Evolutionary conservation across 2,329 filamentous ascomycete species (phyloP).

Genomic region (Zymoseptoria brevis): DNA sequence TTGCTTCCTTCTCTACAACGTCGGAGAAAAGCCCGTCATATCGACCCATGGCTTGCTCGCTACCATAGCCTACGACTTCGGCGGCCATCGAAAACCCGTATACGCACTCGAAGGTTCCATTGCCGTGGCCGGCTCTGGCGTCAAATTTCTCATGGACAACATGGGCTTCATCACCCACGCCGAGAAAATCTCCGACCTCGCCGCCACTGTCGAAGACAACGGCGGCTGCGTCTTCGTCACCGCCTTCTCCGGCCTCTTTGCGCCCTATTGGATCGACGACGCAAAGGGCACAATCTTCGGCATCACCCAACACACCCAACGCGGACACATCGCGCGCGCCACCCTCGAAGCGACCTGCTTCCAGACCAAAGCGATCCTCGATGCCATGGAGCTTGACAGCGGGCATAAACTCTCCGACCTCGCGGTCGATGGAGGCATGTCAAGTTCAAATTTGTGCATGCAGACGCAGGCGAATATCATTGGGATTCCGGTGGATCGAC

Average conservation of each 20-base stretch:
- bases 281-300: constrained; percentile 51
- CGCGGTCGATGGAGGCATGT: constrained; percentile 83
- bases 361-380: constrained; percentile 84
- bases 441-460: constrained; percentile 83
- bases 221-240: constrained; percentile 82
- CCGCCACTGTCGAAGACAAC: constrained; percentile 61
- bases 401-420: constrained; percentile 66
- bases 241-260: constrained; percentile 83
- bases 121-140: constrained; percentile 68
- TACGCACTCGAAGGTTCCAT: constrained; percentile 78
- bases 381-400: constrained; percentile 84
- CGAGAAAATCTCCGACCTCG: constrained; percentile 57
- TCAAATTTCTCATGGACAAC: constrained; percentile 65
- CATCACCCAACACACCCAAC: constrained; percentile 60
- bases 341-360: constrained; percentile 88
- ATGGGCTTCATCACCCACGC: constrained; percentile 56
- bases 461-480: constrained; percentile 83
- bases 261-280: constrained; percentile 92
- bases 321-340: constrained; percentile 78
- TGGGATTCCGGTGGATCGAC: constrained; percentile 73
- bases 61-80: constrained; percentile 83
- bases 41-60: constrained; percentile 74
- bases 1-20: constrained; percentile 83
- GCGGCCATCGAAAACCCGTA: constrained; percentile 48
- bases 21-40: constrained; percentile 75